Evolutionary conservation across 2,329 filamentous ascomycete genomes (phyloP), one percentile per base, ranked within the genome.

Genomic region (Pestalotiopsis sp.): DNA sequence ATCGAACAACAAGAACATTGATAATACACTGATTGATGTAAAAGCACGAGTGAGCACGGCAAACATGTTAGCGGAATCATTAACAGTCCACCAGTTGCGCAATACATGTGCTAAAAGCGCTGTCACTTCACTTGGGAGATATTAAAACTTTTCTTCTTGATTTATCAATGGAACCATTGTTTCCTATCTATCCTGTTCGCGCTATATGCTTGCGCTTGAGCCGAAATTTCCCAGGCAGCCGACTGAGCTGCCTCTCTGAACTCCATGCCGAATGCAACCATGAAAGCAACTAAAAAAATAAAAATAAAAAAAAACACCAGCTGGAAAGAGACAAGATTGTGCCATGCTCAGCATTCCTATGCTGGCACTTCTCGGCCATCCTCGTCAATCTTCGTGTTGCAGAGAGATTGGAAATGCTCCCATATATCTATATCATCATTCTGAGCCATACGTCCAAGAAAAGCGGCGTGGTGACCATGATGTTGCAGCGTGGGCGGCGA

Each of bases 401-500:
- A 63, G 4, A 57, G 56, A 25, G 38, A 36, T 20, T 60, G 58
- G 14, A 70, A 20, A 13, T 67, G 59, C 36, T 64, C 63, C 68
- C 68, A 70, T 17, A 70, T 25, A 31, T 70, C 68, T 9, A 20
- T 36, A n/a, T 38, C 23, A 25, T 64, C 70, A 25, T 72, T 69
- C 14, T 72, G 68, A 4, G 65, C 57, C n/a, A 73, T 63, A 60
- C 62, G 72, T 4, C 68, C 72, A 9, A 72, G 71, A 49, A 75
- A 78, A 5, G 67, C 77, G 49, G 72, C 72, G 13, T 23, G 17
- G 36, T 72, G 27, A 7, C 70, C 67, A 6, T 68, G 65, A 49
- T 74, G 70, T n/a, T 77, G 72, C 13, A 78, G 52, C 20, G 78
- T 61, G 4, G 86, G 82, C 45, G 86, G 83, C 11, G 85, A 87